A percentile compares a stretch with the other conserved stretches of the same genome.
phyloP scores from a whole-genome alignment of 164 flowering plant genomes.

The Warburgia ugandensis region DNA sequence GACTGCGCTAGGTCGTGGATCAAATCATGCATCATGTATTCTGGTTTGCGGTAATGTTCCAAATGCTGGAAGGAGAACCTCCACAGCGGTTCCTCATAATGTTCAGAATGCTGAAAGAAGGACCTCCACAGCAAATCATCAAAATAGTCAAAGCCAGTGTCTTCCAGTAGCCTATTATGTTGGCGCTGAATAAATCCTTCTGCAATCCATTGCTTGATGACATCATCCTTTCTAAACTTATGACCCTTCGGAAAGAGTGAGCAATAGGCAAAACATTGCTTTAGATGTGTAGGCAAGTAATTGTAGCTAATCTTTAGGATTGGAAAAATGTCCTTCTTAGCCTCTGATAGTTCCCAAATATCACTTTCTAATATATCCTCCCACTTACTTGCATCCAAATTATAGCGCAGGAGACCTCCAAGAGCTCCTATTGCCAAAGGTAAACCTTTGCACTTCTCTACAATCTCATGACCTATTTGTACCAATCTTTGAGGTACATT shows the following conservation, averaged over 20 bases:
- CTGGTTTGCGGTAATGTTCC: no score
- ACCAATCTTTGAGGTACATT: neutral
- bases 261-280: conserved; percentile 18
- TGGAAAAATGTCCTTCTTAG: conserved; percentile 2
- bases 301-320: conserved; percentile 14
- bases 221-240: conserved; percentile 3
- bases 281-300: conserved; percentile 13
- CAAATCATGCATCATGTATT: conserved; percentile 9
- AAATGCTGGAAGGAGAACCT: no score
- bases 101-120: conserved; percentile 13
- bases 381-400: conserved; percentile 1
- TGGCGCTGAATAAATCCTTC: conserved; percentile 6
- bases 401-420: neutral
- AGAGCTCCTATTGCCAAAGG: conserved; percentile 6
- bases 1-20: conserved; percentile 6
- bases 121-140: conserved; percentile 13
- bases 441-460: conserved; percentile 8
- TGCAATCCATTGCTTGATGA: conserved; percentile 19
- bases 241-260: conserved; percentile 17
- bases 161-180: conserved; percentile 6
- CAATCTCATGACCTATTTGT: neutral
- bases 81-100: no score
- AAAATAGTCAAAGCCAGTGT: conserved; percentile 7
- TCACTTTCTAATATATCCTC: conserved; percentile 3
- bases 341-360: conserved; percentile 4